Base-by-base conservation (phyloP, 495 filamentous ascomycete genomes). In the Hypoxylon rickii region DNA sequence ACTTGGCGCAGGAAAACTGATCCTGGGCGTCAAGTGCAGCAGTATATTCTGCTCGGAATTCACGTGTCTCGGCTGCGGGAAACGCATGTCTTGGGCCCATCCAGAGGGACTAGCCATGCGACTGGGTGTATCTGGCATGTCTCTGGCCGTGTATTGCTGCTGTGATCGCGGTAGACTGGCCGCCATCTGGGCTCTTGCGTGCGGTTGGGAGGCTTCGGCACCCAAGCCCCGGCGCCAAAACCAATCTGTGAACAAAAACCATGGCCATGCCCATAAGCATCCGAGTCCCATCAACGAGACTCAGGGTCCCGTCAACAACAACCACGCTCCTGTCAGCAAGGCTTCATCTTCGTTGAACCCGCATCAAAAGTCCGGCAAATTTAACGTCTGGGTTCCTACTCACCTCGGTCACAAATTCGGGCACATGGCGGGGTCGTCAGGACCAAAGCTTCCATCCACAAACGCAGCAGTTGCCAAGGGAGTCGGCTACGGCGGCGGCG, bases 171-270 rank as follows among this genome's bases (percentile, higher is more conserved):
- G 65, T 1, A 55, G 69, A 6, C 15, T 68, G 3, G 69, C 67
- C n/a, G 58, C 73, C 12, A 48, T 65, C 13, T 73, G 69, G 45
- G 64, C 63, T 15, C 51, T 74, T 0, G 60, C 66, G 13, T 73
- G 70, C 19, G 73, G 71, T 10, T 48, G 52, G 40, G 45, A 66
- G 15, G 16, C 26, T 0, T 31, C 45, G 5, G 29, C 11, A 13
- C 18, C 32, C 15, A 61, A 52, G 5, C 26, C 43, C 12, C 38
- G 41, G n/a, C n/a, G n/a, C n/a, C n/a, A n/a, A n/a, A n/a, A n/a
- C n/a, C n/a, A n/a, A n/a, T n/a, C n/a, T n/a, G n/a, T n/a, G n/a
- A n/a, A n/a, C n/a, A n/a, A n/a, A n/a, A n/a, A n/a, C n/a, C n/a
- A n/a, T n/a, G n/a, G n/a, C n/a, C n/a, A n/a, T n/a, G n/a, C n/a